These are phyloP conservation scores for Thraustochytrium sp. DNA, from an alignment of 352 stramenopile species.

Conservation along the genomic window DNA sequence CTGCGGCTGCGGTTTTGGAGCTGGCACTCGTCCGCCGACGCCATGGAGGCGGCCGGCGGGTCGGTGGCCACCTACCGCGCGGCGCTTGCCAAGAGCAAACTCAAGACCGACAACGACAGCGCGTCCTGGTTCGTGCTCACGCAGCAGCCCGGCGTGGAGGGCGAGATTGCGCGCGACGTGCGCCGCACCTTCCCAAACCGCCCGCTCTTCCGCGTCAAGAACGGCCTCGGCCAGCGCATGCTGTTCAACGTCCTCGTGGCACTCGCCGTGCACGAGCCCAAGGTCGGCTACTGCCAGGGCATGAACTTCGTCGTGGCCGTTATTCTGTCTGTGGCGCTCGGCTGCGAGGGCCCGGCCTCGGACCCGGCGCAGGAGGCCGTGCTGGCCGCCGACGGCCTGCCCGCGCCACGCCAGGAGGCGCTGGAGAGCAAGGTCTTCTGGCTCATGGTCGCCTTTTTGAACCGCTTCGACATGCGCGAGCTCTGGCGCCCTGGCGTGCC, in stretches of 20 bases:
- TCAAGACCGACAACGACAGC: neutral
- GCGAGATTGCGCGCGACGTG: constrained; percentile 37
- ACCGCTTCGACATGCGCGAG: constrained; percentile 49
- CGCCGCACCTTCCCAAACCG: constrained; percentile 13
- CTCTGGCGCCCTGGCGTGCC: constrained; percentile 54
- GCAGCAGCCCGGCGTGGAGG: constrained; percentile 29
- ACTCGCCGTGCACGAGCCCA: constrained; percentile 15
- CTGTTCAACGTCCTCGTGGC: constrained; percentile 35
- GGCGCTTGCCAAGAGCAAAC: neutral
- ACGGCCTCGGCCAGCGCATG: constrained; percentile 25
- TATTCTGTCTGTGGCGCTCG: constrained; percentile 2
- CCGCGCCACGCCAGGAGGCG: constrained; percentile 14
- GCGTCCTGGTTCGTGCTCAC: constrained; percentile 26
- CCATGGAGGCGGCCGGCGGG: neutral
- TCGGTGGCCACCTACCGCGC: constrained; percentile 6
- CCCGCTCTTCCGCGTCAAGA: constrained; percentile 24
- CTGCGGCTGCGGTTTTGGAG: constrained; percentile 3
- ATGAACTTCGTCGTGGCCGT: constrained; percentile 67
- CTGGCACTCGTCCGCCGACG: neutral
- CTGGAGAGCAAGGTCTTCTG: constrained; percentile 51
- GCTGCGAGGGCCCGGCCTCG: neutral
- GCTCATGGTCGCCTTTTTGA: constrained; percentile 49
- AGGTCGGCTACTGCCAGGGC: constrained; percentile 76
- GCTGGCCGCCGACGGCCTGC: neutral
- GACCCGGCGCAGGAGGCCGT: neutral